phyloP scores from a whole-genome alignment of 106 monocot species.

The Dendrobium nobile region DNA sequence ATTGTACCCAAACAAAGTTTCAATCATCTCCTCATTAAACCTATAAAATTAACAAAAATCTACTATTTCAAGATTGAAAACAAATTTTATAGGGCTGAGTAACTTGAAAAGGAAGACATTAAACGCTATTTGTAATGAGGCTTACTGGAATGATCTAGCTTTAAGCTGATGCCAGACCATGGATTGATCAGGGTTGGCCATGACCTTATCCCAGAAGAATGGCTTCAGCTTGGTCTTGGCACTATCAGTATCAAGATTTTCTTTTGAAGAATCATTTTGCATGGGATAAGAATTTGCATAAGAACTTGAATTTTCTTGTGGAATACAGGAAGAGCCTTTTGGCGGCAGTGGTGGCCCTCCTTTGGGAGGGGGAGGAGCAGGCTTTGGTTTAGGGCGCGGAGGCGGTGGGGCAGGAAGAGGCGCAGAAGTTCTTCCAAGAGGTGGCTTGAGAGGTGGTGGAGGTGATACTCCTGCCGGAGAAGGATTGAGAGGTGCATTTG shows the following conservation, averaged over 20 bases:
- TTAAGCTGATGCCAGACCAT: conserved; percentile 75
- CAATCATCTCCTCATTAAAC: conserved; percentile 66
- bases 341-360: conserved; percentile 3
- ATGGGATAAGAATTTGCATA: conserved; percentile 6
- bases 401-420: conserved; percentile 17
- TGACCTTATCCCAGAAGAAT: conserved; percentile 72
- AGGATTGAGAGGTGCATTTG: conserved; percentile 8
- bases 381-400: conserved; percentile 9
- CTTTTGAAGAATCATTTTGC: conserved; percentile 18
- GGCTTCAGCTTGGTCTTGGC: conserved; percentile 64
- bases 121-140: neutral
- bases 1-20: conserved; percentile 50
- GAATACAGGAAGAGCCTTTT: conserved; percentile 2
- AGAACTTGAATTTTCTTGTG: conserved; percentile 6
- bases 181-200: conserved; percentile 51
- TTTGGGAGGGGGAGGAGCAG: conserved; percentile 11
- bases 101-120: neutral
- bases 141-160: conserved; percentile 70
- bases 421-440: conserved; percentile 11
- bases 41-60: conserved; percentile 14
- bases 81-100: neutral
- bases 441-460: conserved; percentile 31
- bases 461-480: conserved; percentile 14
- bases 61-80: neutral
- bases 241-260: conserved; percentile 14